A percentile compares a stretch with the other conserved stretches of the same genome.
Conservation (phyloP, 176 grass and related monocot genomes). For the Carex parvula region DNA sequence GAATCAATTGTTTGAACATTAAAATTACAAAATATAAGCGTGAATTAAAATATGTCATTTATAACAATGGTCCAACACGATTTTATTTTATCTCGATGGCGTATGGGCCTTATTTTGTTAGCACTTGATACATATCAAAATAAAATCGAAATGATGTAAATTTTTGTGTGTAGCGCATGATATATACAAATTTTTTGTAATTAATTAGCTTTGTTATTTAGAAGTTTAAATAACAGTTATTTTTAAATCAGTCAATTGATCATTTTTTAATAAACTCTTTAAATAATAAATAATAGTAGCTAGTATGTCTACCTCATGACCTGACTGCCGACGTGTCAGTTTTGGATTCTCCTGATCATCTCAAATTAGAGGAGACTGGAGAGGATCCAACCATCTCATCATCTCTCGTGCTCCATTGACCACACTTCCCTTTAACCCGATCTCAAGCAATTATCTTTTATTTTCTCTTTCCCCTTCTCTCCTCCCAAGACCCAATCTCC, state of each 20-base stretch:
- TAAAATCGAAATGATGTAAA: too few relatives aligned
- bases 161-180: too few relatives aligned
- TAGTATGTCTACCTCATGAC: neutral
- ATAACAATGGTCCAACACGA: too few relatives aligned
- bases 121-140: too few relatives aligned
- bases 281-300: neutral
- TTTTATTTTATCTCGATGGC: too few relatives aligned
- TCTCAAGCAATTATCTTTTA: constrained; percentile 31
- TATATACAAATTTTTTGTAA: too few relatives aligned
- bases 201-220: too few relatives aligned
- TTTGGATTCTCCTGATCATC: neutral
- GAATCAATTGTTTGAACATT: too few relatives aligned
- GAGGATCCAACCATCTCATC: neutral
- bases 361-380: neutral
- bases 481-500: constrained; percentile 38
- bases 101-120: too few relatives aligned
- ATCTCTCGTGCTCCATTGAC: constrained; percentile 2
- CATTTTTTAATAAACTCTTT: neutral
- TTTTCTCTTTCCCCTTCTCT: constrained; percentile 12
- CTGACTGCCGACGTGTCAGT: neutral
- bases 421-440: constrained; percentile 22
- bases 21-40: too few relatives aligned
- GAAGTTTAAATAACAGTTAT: too few relatives aligned
- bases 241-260: neutral
- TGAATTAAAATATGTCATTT: too few relatives aligned